Base-by-base conservation (phyloP, 208 protist genomes). In the Leptomonas pyrrhocoris region DNA sequence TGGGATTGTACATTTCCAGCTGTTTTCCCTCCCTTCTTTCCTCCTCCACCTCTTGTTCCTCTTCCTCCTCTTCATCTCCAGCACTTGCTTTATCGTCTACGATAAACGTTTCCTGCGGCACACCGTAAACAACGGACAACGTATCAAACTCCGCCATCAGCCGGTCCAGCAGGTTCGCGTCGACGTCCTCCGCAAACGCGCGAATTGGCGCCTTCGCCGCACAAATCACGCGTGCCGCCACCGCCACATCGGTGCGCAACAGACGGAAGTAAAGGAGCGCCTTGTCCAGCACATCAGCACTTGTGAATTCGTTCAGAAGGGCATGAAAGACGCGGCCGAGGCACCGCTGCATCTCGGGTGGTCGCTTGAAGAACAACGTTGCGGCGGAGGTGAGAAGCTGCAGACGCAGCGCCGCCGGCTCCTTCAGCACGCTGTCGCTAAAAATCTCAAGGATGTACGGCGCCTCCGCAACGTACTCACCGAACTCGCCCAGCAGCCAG, bases 361-460 rank as follows among this genome's bases (percentile, higher is more conserved):
- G 93, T 7, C 94, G 83, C 73, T 96, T 96, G 80, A 98, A 97
- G 64, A 98, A 98, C 23, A 98, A 77, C 58, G 81, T 96, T 27
- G 94, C 68, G 15, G 86, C 66, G 13, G 94, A 75, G 13, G 95
- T 94, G 2, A 98, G 86, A 66, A 98, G 81, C 68, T 97, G 90
- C 49, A 84, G 50, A 16, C 88, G 86, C 42, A 98, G 85, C 48
- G 73, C 63, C 18, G 81, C 81, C 23, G 70, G 38, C 23, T 92
- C 79, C 0, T 72, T 56, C 36, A 77, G 51, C 18, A 90, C 74
- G 36, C 64, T 70, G 59, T 83, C 80, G 42, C 72, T 61, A 53
- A 95, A 79, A 5, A 66, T 54, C 65, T 98, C 95, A 16, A 98
- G 27, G 28, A 98, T 68, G 80, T 98, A 98, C 51, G 97, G 96